Conservation (phyloP, 306 rosid species). For the Echinosophora koreensis region DNA sequence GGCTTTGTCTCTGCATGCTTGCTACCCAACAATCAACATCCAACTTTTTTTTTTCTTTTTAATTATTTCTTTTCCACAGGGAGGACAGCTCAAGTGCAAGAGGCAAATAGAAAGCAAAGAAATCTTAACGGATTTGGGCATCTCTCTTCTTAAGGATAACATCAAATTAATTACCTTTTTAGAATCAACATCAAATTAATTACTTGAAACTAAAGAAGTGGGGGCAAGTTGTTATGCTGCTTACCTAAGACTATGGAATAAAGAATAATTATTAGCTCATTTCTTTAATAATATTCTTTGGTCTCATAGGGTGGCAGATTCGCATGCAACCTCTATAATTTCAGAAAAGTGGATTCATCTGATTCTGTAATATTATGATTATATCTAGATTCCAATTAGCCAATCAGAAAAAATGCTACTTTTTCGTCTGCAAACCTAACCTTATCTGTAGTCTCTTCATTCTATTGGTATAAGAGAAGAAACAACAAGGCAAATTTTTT, state of each 20-base stretch:
- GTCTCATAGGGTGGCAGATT: slow-evolving; percentile 30
- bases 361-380: background rate
- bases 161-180: slow-evolving; percentile 9
- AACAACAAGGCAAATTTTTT: background rate
- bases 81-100: slow-evolving; percentile 27
- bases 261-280: slow-evolving; percentile 11
- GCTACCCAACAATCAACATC: slow-evolving; percentile 21
- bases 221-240: slow-evolving; percentile 14
- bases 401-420: slow-evolving; percentile 29
- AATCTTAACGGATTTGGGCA: slow-evolving; percentile 35
- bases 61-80: slow-evolving; percentile 7
- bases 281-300: slow-evolving; percentile 30
- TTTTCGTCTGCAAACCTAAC: slow-evolving; percentile 36
- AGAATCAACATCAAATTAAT: slow-evolving; percentile 19
- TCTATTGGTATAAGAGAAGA: background rate
- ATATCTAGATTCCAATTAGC: slow-evolving; percentile 8
- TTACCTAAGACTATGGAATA: slow-evolving; percentile 23
- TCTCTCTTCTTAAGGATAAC: slow-evolving; percentile 32
- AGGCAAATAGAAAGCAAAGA: slow-evolving; percentile 15
- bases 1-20: slow-evolving; percentile 25
- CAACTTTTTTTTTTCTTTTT: background rate
- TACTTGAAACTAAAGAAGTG: background rate
- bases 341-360: slow-evolving; percentile 30
- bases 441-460: slow-evolving; percentile 21
- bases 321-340: slow-evolving; percentile 30